Evolutionary conservation across 352 stramenopile genomes (phyloP), one percentile per base, ranked within the genome.

Genomic region (Phytophthora citricola): DNA sequence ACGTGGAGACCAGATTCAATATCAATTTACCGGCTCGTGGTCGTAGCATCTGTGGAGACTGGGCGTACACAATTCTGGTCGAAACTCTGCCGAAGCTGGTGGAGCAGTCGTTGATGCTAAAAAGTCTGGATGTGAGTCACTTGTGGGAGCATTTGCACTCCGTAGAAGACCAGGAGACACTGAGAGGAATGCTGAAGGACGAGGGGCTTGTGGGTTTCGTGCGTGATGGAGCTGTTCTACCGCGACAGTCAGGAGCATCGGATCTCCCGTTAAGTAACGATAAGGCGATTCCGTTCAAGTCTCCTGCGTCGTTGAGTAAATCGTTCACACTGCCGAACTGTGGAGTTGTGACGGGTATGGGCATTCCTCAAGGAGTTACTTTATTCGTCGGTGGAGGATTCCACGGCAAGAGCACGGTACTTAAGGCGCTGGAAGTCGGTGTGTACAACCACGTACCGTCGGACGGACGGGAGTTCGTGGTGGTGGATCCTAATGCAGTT

Each of bases 331-430:
- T 99, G 49, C 94, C 93, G 1, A 96, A 98, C 68, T 67, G 45
- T 41, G 87, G 87, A 20, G 44, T 61, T 14, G 77, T 99, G 40
- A 91, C 71, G 3, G 97, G 97, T 9, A 98, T 99, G 92, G 97
- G 94, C 1, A 94, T 99, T 45, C 91, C 88, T 6, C 80, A 85
- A 7, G 97, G 97, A 12, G 93, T 99, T 6, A 98, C 94, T 9
- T 79, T 99, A 12, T 97, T 99, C 68, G 97, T 98, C 17, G 97
- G 97, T 17, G 97, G 97, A 45, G 97, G 97, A 10, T 99, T 99
- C 79, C 97, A 99, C 71, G 97, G 97, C 47, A 99, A 99, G 76
- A 98, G 91, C 50, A 99, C 97, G 2, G 78, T 99, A 7, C 79
- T 99, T 1, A 89, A 96, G 56, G 94, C 95, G 2, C 66, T 99